Evolutionary conservation across 2,329 filamentous ascomycete genomes (phyloP).

Genomic region (Dryadomyces quercivorus): DNA sequence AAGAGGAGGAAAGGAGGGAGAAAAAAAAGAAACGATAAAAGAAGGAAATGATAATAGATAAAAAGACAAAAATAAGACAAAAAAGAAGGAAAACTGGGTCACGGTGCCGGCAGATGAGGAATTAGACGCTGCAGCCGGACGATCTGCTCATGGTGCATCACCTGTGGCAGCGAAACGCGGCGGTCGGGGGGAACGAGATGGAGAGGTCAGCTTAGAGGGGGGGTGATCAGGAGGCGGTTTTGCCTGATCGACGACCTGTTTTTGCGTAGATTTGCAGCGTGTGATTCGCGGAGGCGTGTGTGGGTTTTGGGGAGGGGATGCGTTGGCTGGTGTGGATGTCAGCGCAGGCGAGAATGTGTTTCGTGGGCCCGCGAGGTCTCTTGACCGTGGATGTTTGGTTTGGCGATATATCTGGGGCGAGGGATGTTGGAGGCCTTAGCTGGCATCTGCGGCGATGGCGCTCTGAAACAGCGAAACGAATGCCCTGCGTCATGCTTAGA

Average conservation of each 20-base stretch:
- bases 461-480: no score
- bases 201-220: not conserved
- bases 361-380: not conserved
- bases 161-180: not conserved
- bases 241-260: not conserved
- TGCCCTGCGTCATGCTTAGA: no score
- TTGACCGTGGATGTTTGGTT: no score
- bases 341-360: not conserved
- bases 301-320: not conserved
- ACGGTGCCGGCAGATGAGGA: not conserved
- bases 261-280: not conserved
- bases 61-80: not conserved
- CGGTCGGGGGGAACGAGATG: not conserved
- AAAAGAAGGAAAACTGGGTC: not conserved
- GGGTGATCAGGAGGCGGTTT: not conserved
- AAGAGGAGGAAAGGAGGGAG: not conserved
- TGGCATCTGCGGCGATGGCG: no score
- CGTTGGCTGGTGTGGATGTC: not conserved
- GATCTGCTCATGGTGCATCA: not conserved
- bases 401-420: no score
- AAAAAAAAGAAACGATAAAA: not conserved
- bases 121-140: not conserved
- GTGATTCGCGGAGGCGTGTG: not conserved
- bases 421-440: no score
- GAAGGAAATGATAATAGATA: not conserved